Evolutionary conservation across 2,329 filamentous ascomycete genomes (phyloP).

Genomic region (Xylariaceae sp.): DNA sequence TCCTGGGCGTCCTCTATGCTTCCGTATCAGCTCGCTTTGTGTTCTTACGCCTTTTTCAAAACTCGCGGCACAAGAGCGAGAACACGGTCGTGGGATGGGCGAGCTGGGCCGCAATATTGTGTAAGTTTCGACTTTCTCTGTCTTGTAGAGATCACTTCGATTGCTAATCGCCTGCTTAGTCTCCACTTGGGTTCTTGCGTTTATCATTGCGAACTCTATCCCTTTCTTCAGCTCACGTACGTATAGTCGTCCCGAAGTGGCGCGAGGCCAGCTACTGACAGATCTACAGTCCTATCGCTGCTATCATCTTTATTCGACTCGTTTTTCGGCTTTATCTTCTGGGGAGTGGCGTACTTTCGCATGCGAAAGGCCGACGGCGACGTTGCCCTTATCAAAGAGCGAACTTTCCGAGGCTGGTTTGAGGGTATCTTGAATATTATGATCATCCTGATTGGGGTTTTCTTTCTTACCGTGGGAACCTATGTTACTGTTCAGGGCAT

Average conservation of each 20-base stretch:
- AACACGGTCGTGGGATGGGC: slow-evolving; percentile 80
- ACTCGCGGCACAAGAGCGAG: slow-evolving; percentile 69
- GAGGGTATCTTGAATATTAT: slow-evolving; percentile 63
- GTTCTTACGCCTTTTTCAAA: slow-evolving; percentile 82
- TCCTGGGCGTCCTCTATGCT: slow-evolving; percentile 84
- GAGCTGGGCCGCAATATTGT: slow-evolving; percentile 68
- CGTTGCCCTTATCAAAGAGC: slow-evolving; percentile 44
- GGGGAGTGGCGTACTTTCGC: slow-evolving; percentile 73
- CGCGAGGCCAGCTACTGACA: slow-evolving; percentile 5
- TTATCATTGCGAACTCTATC: slow-evolving; percentile 88
- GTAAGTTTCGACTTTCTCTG: slow-evolving; percentile 33
- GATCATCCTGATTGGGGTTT: slow-evolving; percentile 69
- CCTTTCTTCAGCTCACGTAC: slow-evolving; percentile 79
- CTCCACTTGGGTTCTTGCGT: slow-evolving; percentile 75
- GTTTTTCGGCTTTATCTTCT: slow-evolving; percentile 95
- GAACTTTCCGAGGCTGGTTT: slow-evolving; percentile 48
- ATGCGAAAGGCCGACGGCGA: slow-evolving; percentile 64
- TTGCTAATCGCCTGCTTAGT: slow-evolving; percentile 33
- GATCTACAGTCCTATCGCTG: slow-evolving; percentile 51
- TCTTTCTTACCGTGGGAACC: slow-evolving; percentile 76
- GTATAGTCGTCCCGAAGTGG: slow-evolving; percentile 17
- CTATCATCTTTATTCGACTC: slow-evolving; percentile 90
- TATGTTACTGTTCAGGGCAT: slow-evolving; percentile 73
- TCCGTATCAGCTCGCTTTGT: slow-evolving; percentile 85
- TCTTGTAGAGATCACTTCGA: neutral